A percentile compares a stretch with the other conserved stretches of the same genome.
These are phyloP conservation scores for Secale cereale DNA, from an alignment of 176 grass and related monocot species.

Conservation along the genomic window DNA sequence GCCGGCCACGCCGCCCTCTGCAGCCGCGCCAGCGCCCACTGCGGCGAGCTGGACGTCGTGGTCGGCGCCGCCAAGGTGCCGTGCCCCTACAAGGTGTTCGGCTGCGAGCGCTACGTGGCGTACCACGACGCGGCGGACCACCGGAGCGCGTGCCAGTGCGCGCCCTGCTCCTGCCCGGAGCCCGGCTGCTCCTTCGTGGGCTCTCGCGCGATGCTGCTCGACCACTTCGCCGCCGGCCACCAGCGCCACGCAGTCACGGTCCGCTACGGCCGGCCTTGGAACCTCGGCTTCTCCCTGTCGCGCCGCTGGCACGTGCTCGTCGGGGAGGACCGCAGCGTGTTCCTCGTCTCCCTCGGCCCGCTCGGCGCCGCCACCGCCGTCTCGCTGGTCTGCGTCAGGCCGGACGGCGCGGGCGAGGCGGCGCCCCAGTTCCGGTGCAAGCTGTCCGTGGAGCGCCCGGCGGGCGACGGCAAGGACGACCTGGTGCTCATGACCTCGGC, in stretches of 20 bases:
- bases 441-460: background rate
- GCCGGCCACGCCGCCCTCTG: background rate
- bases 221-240: background rate
- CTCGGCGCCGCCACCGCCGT: background rate
- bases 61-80: background rate
- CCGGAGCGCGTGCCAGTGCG: background rate
- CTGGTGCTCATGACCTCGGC: background rate
- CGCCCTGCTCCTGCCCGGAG: slow-evolving; percentile 18
- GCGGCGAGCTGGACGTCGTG: background rate
- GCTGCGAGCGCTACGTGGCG: background rate
- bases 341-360: background rate
- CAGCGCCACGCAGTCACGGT: background rate
- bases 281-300: background rate
- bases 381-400: background rate
- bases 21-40: background rate
- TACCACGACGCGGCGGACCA: background rate
- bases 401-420: background rate
- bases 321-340: background rate
- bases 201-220: background rate
- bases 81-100: background rate
- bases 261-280: background rate
- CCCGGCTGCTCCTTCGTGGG: background rate
- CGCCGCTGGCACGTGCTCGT: background rate
- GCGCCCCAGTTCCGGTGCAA: background rate
- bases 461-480: background rate